Conservation (phyloP, 305 asterid genomes). For the Withania somnifera region DNA sequence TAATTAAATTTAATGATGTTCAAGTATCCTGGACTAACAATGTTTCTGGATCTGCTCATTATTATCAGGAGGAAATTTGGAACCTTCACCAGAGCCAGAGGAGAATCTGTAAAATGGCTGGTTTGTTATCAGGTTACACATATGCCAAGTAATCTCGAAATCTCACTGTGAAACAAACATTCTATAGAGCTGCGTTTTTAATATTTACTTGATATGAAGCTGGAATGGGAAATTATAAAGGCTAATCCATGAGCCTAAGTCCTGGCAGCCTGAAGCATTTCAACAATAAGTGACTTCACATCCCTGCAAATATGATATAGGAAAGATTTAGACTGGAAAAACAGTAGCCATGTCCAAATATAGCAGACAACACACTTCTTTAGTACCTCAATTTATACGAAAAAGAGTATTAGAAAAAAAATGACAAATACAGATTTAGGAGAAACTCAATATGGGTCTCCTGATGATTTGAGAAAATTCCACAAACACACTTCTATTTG, state of each 20-base stretch:
- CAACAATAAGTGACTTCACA: conserved; percentile 66
- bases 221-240: background rate
- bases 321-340: background rate
- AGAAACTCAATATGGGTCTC: background rate
- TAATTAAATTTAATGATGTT: background rate
- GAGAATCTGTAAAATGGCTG: background rate
- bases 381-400: background rate
- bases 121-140: background rate
- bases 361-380: background rate
- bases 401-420: background rate
- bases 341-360: background rate
- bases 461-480: background rate
- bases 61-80: background rate
- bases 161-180: background rate
- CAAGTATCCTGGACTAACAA: background rate
- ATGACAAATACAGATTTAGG: background rate
- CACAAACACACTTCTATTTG: background rate
- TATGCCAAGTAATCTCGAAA: background rate
- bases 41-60: background rate
- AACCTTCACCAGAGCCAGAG: background rate
- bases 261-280: conserved; percentile 79
- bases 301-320: conserved; percentile 32
- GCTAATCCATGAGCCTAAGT: conserved; percentile 22
- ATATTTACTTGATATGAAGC: background rate
- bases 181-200: background rate